These are phyloP conservation scores for Oryza coarctata DNA, from an alignment of 176 grass and related monocot species.

Conservation along the genomic window DNA sequence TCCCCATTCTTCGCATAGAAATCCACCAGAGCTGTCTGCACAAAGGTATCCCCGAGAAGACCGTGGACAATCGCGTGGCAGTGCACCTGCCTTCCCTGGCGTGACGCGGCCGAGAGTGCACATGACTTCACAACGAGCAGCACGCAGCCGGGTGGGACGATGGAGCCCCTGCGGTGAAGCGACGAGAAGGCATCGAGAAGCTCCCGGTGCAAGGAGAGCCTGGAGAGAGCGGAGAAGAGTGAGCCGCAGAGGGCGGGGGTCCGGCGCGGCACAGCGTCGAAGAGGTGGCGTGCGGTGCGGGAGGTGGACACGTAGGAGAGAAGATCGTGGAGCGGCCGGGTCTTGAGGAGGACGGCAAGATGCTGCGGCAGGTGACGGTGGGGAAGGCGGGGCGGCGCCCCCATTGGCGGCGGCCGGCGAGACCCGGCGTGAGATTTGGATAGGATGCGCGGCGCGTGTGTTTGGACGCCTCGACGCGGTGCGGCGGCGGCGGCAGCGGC, in stretches of 20 bases:
- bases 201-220: constrained; percentile 57
- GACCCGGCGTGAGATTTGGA: not conserved
- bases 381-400: constrained; percentile 17
- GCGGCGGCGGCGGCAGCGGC: constrained; percentile 12
- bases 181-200: constrained; percentile 48
- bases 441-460: not conserved
- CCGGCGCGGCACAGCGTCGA: constrained; percentile 62
- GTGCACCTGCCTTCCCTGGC: constrained; percentile 64
- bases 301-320: constrained; percentile 38
- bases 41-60: constrained; percentile 42
- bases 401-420: constrained; percentile 27
- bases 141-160: constrained; percentile 41
- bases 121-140: constrained; percentile 64
- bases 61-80: constrained; percentile 58
- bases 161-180: constrained; percentile 35
- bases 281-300: constrained; percentile 52
- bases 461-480: constrained; percentile 15
- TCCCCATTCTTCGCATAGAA: constrained; percentile 81
- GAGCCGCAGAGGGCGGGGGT: constrained; percentile 41
- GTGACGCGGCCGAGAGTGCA: constrained; percentile 28
- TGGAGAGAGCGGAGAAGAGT: constrained; percentile 53
- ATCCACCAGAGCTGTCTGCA: constrained; percentile 71
- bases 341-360: constrained; percentile 48
- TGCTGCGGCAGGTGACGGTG: constrained; percentile 7
- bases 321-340: constrained; percentile 40